Conservation (phyloP, 805 yeast genomes). For the Suhomyces prunicola region DNA sequence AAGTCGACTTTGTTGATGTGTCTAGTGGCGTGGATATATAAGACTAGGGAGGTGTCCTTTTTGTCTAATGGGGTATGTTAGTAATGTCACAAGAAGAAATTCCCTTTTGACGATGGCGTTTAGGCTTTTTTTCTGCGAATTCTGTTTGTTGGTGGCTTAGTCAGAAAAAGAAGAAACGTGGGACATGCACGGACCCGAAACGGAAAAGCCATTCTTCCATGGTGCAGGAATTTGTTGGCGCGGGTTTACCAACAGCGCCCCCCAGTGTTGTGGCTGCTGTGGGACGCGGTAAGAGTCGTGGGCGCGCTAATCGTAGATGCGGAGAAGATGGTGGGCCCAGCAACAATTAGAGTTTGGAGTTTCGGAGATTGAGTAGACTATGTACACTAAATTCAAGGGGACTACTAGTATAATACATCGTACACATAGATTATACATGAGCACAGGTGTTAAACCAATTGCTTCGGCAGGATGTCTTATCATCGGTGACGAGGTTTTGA, state of each 20-base stretch:
- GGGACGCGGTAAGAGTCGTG: background rate
- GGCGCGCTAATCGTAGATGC: background rate
- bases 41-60: background rate
- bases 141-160: background rate
- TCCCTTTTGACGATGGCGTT: conserved; percentile 1
- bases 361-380: background rate
- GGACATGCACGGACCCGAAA: background rate
- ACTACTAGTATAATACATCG: background rate
- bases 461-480: conserved; percentile 50
- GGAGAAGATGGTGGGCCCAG: background rate
- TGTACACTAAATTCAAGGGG: background rate
- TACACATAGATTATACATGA: conserved; percentile 1
- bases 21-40: background rate
- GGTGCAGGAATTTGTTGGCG: background rate
- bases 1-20: background rate
- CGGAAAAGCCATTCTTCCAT: background rate
- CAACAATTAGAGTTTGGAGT: background rate
- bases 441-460: conserved; percentile 18
- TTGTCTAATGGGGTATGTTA: background rate
- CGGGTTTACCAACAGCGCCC: background rate
- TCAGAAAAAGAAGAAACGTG: background rate
- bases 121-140: background rate
- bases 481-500: conserved; percentile 86
- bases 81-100: conserved; percentile 1
- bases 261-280: background rate